Evolutionary conservation across 2,329 filamentous ascomycete genomes (phyloP).

Genomic region (Colletotrichum siamense): DNA sequence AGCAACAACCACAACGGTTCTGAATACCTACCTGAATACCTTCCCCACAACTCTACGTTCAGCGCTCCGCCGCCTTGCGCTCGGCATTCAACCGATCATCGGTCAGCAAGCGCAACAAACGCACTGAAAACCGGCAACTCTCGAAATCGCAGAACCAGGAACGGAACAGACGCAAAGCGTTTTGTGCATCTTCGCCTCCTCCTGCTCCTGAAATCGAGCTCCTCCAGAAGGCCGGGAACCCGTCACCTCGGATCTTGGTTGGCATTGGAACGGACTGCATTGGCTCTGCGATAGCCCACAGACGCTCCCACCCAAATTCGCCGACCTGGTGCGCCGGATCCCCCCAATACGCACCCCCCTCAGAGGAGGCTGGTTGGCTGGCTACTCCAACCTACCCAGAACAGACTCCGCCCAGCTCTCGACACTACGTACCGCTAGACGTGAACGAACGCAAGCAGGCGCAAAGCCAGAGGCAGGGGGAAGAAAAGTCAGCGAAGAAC

Average conservation of each 20-base stretch:
- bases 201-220: background rate
- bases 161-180: background rate
- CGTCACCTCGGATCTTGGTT: slow-evolving; percentile 16
- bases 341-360: slow-evolving; percentile 6
- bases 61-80: background rate
- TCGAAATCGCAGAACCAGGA: background rate
- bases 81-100: slow-evolving; percentile 1
- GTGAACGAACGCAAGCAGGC: slow-evolving; percentile 21
- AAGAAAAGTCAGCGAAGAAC: slow-evolving; percentile 20
- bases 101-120: background rate
- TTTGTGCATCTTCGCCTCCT: background rate
- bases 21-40: background rate
- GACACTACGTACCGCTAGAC: slow-evolving; percentile 15
- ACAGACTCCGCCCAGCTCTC: slow-evolving; percentile 13
- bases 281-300: slow-evolving; percentile 21
- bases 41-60: background rate
- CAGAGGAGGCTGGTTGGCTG: slow-evolving; percentile 12
- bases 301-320: slow-evolving; percentile 21
- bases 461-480: slow-evolving; percentile 21
- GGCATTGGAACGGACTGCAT: slow-evolving; percentile 15
- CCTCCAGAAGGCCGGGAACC: background rate
- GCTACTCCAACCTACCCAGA: background rate
- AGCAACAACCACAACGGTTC: background rate
- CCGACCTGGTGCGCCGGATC: slow-evolving; percentile 18
- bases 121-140: background rate